Percentiles rank a stretch among this genome's conserved stretches.
These are phyloP conservation scores for Candida peoriensis DNA, from an alignment of 805 yeast species.

Conservation along the genomic window DNA sequence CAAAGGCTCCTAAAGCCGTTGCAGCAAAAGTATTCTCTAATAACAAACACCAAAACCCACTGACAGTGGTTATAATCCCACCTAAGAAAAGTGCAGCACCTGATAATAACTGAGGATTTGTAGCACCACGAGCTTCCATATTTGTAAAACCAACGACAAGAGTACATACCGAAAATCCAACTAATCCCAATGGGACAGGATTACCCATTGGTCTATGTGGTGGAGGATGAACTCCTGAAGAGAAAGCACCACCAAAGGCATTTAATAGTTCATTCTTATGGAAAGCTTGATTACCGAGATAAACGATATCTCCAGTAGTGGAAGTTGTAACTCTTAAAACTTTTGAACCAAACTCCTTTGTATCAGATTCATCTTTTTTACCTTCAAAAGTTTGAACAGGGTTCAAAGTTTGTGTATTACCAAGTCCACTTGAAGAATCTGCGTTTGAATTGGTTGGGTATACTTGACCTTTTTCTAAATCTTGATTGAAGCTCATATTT, in stretches of 20 bases:
- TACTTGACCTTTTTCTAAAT: neutral
- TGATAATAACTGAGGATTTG: conserved; percentile 36
- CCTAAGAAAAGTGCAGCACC: conserved; percentile 45
- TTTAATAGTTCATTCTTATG: conserved; percentile 5
- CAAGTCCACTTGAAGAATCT: neutral
- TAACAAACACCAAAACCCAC: conserved; percentile 47
- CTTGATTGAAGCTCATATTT: conserved; percentile 1
- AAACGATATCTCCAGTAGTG: conserved; percentile 33
- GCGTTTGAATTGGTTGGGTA: neutral
- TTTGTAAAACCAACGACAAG: conserved; percentile 43
- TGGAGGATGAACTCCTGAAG: conserved; percentile 5
- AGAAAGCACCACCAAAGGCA: conserved; percentile 8
- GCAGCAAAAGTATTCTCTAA: conserved; percentile 54
- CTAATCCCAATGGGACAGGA: conserved; percentile 52
- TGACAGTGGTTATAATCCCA: conserved; percentile 44
- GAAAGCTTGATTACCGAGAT: conserved; percentile 20
- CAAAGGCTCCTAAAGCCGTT: conserved; percentile 47
- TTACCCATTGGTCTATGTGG: conserved; percentile 22
- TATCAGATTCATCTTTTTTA: no score
- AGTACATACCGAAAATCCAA: conserved; percentile 42
- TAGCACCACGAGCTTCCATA: conserved; percentile 42
- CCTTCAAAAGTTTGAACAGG: neutral
- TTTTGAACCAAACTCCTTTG: neutral
- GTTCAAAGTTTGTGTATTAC: neutral
- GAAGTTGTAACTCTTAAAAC: conserved; percentile 25